These are phyloP conservation scores for Xylaria palmicola DNA, from an alignment of 495 filamentous ascomycete species.

Conservation along the genomic window DNA sequence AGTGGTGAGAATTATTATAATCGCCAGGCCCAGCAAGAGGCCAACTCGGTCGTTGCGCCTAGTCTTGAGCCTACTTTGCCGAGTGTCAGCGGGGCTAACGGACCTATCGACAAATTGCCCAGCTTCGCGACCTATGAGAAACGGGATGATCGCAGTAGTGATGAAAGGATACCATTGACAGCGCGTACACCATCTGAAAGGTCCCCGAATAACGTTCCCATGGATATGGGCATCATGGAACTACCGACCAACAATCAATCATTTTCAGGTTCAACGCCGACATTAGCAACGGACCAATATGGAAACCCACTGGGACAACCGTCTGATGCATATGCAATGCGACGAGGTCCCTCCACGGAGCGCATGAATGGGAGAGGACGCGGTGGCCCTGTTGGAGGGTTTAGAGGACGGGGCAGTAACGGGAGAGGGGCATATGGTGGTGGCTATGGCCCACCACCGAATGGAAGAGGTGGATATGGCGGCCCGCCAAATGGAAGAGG, in stretches of 20 bases:
- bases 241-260: slow-evolving; percentile 27
- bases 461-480: slow-evolving; percentile 45
- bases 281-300: slow-evolving; percentile 61
- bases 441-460: slow-evolving; percentile 31
- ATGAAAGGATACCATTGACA: slow-evolving; percentile 84
- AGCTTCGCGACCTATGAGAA: slow-evolving; percentile 81
- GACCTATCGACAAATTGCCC: slow-evolving; percentile 58
- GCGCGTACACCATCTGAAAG: slow-evolving; percentile 53
- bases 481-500: slow-evolving; percentile 27
- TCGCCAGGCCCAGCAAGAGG: slow-evolving; percentile 57
- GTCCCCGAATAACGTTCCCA: slow-evolving; percentile 38
- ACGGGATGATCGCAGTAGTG: slow-evolving; percentile 58
- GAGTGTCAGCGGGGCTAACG: slow-evolving; percentile 51
- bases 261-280: slow-evolving; percentile 30
- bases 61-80: slow-evolving; percentile 55
- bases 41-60: slow-evolving; percentile 38
- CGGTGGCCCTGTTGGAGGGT: slow-evolving; percentile 51
- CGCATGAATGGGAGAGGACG: slow-evolving; percentile 56
- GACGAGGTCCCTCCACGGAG: slow-evolving; percentile 60
- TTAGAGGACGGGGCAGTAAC: slow-evolving; percentile 56
- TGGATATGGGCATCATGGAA: slow-evolving; percentile 36
- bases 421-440: slow-evolving; percentile 53
- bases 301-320: slow-evolving; percentile 60
- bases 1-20: slow-evolving; percentile 90
- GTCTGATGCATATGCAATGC: slow-evolving; percentile 49